Evolutionary conservation across 2,329 filamentous ascomycete species (phyloP), one percentile per base, ranked within the genome.

Genomic region (Fusarium staphyleae): DNA sequence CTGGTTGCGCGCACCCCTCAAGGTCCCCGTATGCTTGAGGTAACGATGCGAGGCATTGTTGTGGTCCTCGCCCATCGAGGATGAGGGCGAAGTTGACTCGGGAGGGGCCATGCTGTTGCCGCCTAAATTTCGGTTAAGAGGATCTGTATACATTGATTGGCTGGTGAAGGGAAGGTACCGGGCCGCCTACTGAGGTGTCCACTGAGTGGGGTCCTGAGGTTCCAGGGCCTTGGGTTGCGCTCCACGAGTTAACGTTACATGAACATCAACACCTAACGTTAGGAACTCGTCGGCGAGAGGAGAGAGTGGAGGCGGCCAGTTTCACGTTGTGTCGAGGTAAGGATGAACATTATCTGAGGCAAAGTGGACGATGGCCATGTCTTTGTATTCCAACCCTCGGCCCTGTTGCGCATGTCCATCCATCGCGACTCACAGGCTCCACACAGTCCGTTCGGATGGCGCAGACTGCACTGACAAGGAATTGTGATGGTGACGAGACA

Each of bases 241-340:
- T 40, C 45, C 54, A 53, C 48, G 58, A 53, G 65, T 68, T 67
- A 67, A 67, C 65, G 65, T 67, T 67, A 68, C 65, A 67, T 67
- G 62, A 60, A 36, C 46, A 33, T 16, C 32, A 18, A 45, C 47
- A 34, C 50, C 60, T 41, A 46, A 46, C 34, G 41, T 28, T 28
- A 6, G 24, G 24, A 30, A 30, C 30, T 48, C 34, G 37, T 26
- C 30, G 26, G 51, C 40, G 28, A 36, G 33, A 37, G 44, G 33
- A 22, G 19, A 36, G 19, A 26, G 28, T 30, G 22, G 28, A 36
- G 49, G 40, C 24, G 42, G 35, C 30, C 41, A 35, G 46, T 52
- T 62, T 56, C 59, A 62, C 59, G 55, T 56, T 62, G 59, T 62
- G 46, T 52, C 33, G 43, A 52, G 36, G 59, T 62, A 60, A 62